Evolutionary conservation across 352 stramenopile species (phyloP).

Genomic region (Phytophthora constricta): DNA sequence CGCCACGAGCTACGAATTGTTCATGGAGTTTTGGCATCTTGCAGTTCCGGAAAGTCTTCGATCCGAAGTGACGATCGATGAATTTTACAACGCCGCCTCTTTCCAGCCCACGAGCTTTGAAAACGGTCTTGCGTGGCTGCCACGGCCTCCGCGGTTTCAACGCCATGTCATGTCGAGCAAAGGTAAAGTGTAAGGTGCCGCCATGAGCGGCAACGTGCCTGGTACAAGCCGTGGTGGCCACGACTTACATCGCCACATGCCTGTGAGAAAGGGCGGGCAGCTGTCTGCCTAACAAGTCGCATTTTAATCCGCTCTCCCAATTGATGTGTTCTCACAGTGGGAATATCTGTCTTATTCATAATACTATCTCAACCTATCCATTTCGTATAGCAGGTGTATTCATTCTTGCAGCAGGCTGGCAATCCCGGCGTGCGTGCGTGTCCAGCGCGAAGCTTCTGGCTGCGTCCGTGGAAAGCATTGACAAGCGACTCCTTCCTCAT

Average conservation of each 20-base stretch:
- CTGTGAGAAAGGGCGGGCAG: background rate
- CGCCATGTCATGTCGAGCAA: background rate
- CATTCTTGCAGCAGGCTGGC: background rate
- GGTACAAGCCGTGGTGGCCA: background rate
- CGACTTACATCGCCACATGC: background rate
- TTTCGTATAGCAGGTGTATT: too few species aligned
- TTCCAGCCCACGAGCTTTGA: too few species aligned
- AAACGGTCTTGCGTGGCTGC: background rate
- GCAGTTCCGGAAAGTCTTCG: too few species aligned
- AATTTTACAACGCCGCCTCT: background rate
- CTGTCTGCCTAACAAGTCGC: background rate
- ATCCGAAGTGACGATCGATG: background rate
- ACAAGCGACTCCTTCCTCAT: constrained; percentile 15
- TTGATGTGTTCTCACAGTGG: too few species aligned
- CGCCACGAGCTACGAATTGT: too few species aligned
- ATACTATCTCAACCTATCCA: too few species aligned
- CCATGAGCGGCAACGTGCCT: too few species aligned
- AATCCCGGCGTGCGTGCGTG: constrained; percentile 28
- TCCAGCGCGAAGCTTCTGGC: constrained; percentile 23
- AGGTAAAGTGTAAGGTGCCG: background rate
- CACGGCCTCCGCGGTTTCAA: background rate
- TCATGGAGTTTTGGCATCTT: too few species aligned
- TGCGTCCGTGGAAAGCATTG: constrained; percentile 12
- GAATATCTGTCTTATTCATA: too few species aligned
- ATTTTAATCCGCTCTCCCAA: too few species aligned